phyloP scores from a whole-genome alignment of 2,329 filamentous ascomycete species.

The Colletotrichum limetticola region DNA sequence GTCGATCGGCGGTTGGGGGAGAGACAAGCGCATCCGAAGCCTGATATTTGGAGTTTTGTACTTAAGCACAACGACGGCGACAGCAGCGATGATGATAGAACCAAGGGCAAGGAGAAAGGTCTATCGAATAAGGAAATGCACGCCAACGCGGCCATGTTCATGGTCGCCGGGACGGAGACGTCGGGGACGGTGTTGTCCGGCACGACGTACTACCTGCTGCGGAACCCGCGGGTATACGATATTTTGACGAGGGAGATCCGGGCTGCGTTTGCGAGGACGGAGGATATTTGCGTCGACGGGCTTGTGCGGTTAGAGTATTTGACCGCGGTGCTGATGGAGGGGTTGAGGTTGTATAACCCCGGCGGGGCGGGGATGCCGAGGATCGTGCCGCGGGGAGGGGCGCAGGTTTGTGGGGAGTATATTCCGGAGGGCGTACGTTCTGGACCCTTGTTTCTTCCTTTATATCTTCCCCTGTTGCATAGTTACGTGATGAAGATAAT shows the following conservation, averaged over 20 bases:
- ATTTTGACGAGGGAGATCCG: constrained; percentile 52
- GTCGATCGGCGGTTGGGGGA: constrained; percentile 18
- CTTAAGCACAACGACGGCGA: background rate
- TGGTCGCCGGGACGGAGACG: constrained; percentile 56
- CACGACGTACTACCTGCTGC: constrained; percentile 51
- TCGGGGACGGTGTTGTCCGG: constrained; percentile 56
- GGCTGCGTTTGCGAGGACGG: constrained; percentile 44
- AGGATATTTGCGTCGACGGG: constrained; percentile 50
- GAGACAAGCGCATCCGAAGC: constrained; percentile 13
- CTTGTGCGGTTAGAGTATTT: constrained; percentile 49
- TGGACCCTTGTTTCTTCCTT: background rate
- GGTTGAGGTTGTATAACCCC: constrained; percentile 48
- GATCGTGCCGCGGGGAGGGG: constrained; percentile 45
- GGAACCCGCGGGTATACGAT: constrained; percentile 42
- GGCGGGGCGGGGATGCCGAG: constrained; percentile 38
- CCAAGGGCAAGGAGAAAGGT: background rate
- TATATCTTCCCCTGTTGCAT: no score
- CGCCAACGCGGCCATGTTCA: constrained; percentile 38
- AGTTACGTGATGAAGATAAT: no score
- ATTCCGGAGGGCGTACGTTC: constrained; percentile 48
- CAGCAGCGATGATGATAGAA: no score
- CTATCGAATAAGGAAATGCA: constrained; percentile 13
- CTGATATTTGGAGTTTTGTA: constrained; percentile 33
- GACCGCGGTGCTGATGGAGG: constrained; percentile 53
- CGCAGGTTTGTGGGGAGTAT: constrained; percentile 42